phyloP scores from a whole-genome alignment of 805 yeast species.

The Saccharomycopsis olivae region DNA sequence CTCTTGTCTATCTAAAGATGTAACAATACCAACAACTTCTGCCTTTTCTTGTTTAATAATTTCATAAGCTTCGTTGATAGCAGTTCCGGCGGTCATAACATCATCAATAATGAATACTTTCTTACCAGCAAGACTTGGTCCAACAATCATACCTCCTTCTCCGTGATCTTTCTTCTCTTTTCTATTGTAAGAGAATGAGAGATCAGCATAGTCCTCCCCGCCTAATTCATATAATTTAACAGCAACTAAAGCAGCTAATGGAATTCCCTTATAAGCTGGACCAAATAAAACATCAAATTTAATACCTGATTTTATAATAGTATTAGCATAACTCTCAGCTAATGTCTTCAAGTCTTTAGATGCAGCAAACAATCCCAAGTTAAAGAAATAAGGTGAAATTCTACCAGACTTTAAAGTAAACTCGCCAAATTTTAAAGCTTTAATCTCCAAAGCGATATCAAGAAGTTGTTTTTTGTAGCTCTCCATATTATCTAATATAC shows the following conservation, averaged over 20 bases:
- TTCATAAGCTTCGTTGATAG: constrained; percentile 85
- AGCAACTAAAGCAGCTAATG: constrained; percentile 86
- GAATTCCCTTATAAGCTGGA: constrained; percentile 97
- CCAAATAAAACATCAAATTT: constrained; percentile 90
- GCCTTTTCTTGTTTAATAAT: constrained; percentile 68
- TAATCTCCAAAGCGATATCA: constrained; percentile 68
- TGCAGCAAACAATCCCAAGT: constrained; percentile 79
- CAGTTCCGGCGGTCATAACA: constrained; percentile 98
- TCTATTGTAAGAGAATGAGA: constrained; percentile 91
- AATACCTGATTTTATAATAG: constrained; percentile 71
- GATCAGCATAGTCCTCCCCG: constrained; percentile 43
- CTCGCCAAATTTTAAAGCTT: constrained; percentile 78
- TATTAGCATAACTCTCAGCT: constrained; percentile 81
- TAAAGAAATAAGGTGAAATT: constrained; percentile 91
- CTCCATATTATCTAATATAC: too few species aligned
- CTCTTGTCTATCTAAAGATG: constrained; percentile 95
- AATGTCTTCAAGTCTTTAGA: constrained; percentile 70
- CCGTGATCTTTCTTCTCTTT: constrained; percentile 97
- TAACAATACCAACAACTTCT: constrained; percentile 67
- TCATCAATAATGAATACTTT: constrained; percentile 84
- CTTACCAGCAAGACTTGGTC: constrained; percentile 62
- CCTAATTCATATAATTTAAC: constrained; percentile 88
- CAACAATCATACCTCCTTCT: constrained; percentile 94
- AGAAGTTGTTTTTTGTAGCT: constrained; percentile 60
- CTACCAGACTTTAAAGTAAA: constrained; percentile 92